phyloP scores from a whole-genome alignment of 495 filamentous ascomycete genomes.

The Sphaerosporella brunnea region DNA sequence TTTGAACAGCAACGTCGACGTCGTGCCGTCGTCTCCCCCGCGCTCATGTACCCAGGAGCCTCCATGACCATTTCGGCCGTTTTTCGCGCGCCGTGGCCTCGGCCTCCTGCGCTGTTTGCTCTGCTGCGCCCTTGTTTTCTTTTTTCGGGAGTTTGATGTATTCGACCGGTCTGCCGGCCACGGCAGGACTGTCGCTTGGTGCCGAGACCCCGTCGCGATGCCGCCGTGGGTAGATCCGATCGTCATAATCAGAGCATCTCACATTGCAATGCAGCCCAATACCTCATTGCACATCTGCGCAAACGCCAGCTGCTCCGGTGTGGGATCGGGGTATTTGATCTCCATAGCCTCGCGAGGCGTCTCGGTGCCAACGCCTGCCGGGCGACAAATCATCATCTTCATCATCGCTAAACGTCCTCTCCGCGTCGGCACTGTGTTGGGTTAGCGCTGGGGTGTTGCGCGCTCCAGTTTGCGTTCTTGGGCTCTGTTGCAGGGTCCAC shows the following conservation, averaged over 20 bases:
- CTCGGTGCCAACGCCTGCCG: constrained; percentile 33
- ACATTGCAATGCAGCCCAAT: constrained; percentile 89
- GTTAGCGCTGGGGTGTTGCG: constrained; percentile 59
- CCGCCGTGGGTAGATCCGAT: constrained; percentile 95
- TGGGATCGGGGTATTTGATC: constrained; percentile 35
- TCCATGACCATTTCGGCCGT: constrained; percentile 86
- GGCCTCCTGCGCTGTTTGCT: constrained; percentile 70
- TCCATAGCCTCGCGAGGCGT: constrained; percentile 35
- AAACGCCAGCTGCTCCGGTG: constrained; percentile 76
- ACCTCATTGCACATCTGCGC: constrained; percentile 88
- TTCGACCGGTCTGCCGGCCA: constrained; percentile 79
- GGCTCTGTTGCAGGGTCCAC: constrained; percentile 81
- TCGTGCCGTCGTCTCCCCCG: constrained; percentile 50
- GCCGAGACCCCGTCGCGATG: constrained; percentile 73
- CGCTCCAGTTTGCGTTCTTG: constrained; percentile 79
- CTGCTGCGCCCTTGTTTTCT: constrained; percentile 51
- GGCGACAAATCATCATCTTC: constrained; percentile 56
- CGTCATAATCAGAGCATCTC: constrained; percentile 91
- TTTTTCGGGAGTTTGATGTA: constrained; percentile 81
- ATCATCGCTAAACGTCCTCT: constrained; percentile 58
- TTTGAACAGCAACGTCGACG: constrained; percentile 42
- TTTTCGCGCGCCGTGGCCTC: constrained; percentile 59
- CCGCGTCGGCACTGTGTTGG: constrained; percentile 42
- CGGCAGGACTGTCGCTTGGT: constrained; percentile 68
- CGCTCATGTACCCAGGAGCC: constrained; percentile 67